A percentile compares a stretch with the other conserved stretches of the same genome.
Conservation (phyloP, 257 asterid genomes). For the Salvia hispanica region DNA sequence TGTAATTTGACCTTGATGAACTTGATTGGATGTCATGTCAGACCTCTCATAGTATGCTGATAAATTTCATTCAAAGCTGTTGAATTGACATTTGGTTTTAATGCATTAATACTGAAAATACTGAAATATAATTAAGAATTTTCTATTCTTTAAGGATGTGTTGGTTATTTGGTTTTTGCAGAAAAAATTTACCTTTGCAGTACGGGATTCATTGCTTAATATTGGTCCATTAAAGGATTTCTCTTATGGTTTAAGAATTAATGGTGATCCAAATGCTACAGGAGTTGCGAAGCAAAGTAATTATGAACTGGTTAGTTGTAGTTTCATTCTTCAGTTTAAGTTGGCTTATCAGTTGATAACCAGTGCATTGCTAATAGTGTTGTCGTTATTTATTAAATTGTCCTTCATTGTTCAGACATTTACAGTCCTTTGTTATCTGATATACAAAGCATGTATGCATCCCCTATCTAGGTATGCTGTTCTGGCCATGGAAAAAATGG, state of each 20-base stretch:
- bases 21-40: conserved; percentile 25
- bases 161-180: conserved; percentile 42
- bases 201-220: conserved; percentile 72
- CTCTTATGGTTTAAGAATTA: conserved; percentile 81
- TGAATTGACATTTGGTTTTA: conserved; percentile 8
- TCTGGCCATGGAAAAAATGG: conserved; percentile 99
- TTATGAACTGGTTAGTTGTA: conserved; percentile 78
- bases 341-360: conserved; percentile 26
- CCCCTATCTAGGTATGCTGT: conserved; percentile 78
- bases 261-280: conserved; percentile 80
- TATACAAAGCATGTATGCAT: not conserved
- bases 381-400: conserved; percentile 7
- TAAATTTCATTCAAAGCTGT: conserved; percentile 10
- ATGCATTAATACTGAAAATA: conserved; percentile 25
- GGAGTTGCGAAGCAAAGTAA: conserved; percentile 94
- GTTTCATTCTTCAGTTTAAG: conserved; percentile 27
- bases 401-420: conserved; percentile 16
- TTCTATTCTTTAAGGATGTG: conserved; percentile 31
- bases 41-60: conserved; percentile 10
- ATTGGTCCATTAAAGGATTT: conserved; percentile 95
- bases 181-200: conserved; percentile 51
- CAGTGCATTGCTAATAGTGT: conserved; percentile 20
- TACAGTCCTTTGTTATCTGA: conserved; percentile 18
- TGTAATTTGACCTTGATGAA: not conserved
- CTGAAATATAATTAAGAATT: conserved; percentile 14